Conservation (phyloP, 345 rosid genomes). For the Hibiscus tridactylites region DNA sequence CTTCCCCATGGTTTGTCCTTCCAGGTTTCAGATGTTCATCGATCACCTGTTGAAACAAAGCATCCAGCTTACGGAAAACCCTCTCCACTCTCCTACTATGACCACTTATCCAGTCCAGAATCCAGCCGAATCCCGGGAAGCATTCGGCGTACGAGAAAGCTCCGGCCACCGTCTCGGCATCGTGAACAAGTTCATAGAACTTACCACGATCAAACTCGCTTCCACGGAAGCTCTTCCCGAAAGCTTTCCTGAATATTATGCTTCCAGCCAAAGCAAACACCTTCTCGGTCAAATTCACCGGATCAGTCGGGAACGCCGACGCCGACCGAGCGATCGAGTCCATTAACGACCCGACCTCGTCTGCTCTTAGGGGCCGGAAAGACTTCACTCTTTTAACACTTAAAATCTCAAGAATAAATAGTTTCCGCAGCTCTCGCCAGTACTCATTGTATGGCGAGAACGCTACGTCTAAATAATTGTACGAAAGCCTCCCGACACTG, state of each 20-base stretch:
- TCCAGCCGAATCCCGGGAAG: slow-evolving; percentile 29
- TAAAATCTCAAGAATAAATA: slow-evolving; percentile 23
- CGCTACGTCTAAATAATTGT: slow-evolving; percentile 27
- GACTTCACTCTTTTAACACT: slow-evolving; percentile 29
- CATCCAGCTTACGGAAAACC: slow-evolving; percentile 27
- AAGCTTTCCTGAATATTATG: slow-evolving; percentile 21
- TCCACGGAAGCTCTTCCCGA: slow-evolving; percentile 25
- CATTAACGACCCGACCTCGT: slow-evolving; percentile 20
- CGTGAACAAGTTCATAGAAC: slow-evolving; percentile 21
- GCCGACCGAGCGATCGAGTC: slow-evolving; percentile 18
- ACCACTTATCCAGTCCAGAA: slow-evolving; percentile 30
- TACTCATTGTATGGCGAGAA: slow-evolving; percentile 26
- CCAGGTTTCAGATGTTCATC: slow-evolving; percentile 28
- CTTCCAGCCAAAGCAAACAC: slow-evolving; percentile 10
- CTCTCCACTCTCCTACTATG: slow-evolving; percentile 21
- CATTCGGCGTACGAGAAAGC: slow-evolving; percentile 25
- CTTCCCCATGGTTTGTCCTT: slow-evolving; percentile 17
- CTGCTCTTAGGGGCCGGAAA: slow-evolving; percentile 28
- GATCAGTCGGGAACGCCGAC: background rate
- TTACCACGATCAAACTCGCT: slow-evolving; percentile 21
- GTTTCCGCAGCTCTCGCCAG: slow-evolving; percentile 27
- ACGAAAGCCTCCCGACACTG: slow-evolving; percentile 18
- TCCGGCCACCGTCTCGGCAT: slow-evolving; percentile 16
- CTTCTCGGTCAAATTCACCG: slow-evolving; percentile 20
- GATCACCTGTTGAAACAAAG: slow-evolving; percentile 27